Evolutionary conservation across 164 flowering plant genomes (phyloP).

Genomic region (Vitis amurensis): DNA sequence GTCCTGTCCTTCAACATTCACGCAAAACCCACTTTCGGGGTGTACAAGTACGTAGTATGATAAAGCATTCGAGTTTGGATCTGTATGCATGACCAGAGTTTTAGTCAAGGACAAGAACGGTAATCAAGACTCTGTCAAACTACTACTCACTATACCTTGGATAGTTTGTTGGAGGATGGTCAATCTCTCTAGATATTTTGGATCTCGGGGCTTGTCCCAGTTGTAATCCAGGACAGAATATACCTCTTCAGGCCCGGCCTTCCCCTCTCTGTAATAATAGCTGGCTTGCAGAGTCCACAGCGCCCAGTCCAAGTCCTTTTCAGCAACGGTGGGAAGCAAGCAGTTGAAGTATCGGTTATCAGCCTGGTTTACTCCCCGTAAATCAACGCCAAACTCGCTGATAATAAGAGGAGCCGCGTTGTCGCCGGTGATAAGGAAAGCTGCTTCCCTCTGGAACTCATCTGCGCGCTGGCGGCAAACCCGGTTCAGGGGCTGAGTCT

Average conservation of each 20-base stretch:
- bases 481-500: constrained; percentile 28
- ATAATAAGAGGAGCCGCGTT: constrained; percentile 42
- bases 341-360: constrained; percentile 50
- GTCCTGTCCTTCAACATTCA: background rate
- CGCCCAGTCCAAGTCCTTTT: constrained; percentile 54
- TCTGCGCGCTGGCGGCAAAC: constrained; percentile 16
- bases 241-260: constrained; percentile 26
- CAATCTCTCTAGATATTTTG: constrained; percentile 23
- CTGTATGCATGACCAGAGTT: constrained; percentile 16
- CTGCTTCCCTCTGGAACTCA: constrained; percentile 13
- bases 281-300: constrained; percentile 58
- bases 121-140: too few relatives aligned
- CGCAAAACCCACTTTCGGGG: constrained; percentile 44
- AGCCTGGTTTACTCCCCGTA: constrained; percentile 21
- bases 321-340: constrained; percentile 30
- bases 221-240: constrained; percentile 35
- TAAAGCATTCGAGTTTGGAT: constrained; percentile 13
- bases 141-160: constrained; percentile 25
- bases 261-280: constrained; percentile 38
- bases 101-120: too few relatives aligned
- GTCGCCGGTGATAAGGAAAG: constrained; percentile 27
- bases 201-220: constrained; percentile 41
- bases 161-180: constrained; percentile 24
- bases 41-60: constrained; percentile 32
- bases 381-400: constrained; percentile 57